Evolutionary conservation across 2,329 filamentous ascomycete species (phyloP), one percentile per base, ranked within the genome.

Genomic region (Fusarium sp.): DNA sequence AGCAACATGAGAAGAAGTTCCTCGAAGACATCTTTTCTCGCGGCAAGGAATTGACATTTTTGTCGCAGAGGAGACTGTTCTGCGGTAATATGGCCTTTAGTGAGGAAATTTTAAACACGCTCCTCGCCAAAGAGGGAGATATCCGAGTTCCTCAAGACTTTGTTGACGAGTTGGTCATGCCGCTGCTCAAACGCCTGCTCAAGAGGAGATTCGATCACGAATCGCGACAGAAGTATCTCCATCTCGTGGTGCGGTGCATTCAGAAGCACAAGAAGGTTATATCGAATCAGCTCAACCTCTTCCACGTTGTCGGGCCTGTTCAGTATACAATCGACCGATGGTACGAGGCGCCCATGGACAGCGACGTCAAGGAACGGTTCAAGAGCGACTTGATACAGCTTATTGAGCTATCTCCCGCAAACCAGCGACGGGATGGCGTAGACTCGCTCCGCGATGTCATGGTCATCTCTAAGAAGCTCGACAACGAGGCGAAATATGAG

Each of bases 121-220:
- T 78, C 9, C 36, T 65, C 35, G 45, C 36, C 10, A 71, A 70
- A 16, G 62, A 70, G 4, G 64, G 25, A 10, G 40, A 72, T 0
- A n/a, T 58, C 1, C 52, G 54, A 5, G 59, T 77, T 14, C 76
- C 77, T 0, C 2, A 1, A 0, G 78, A 80, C 61, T 68, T 80
- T 18, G 57, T 78, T 2, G 22, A 56, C 1, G 66, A 67, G 11
- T 57, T 79, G 18, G 73, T 36, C 18, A 67, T 77, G 63, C 79
- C 78, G 1, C 13, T 76, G 9, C 70, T 80, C 20, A 77, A 71
- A n/a, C 70, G 69, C 3, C 62, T 79, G 1, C 47, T 66, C 36
- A 74, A 73, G 20, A 68, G 63, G 10, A 63, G 58, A 36, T 68
- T 58, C 18, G 27, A 67, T 14, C 63, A 72, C 2, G 68, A 71